phyloP scores from a whole-genome alignment of 83 land plant genomes.

The Picea engelmannii region DNA sequence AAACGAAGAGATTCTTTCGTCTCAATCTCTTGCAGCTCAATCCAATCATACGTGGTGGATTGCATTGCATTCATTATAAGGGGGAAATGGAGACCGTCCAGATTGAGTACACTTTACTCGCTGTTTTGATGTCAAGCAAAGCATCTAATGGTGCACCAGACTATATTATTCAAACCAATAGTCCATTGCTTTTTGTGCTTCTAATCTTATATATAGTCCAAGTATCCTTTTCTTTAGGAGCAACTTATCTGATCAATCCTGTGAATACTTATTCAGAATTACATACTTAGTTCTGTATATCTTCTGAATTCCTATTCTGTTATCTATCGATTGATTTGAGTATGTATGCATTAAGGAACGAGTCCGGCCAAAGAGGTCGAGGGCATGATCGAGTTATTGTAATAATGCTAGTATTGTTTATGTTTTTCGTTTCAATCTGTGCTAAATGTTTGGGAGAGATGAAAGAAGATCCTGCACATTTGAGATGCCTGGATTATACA shows the following conservation, averaged over 20 bases:
- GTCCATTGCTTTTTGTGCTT: not conserved
- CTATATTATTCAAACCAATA: not conserved
- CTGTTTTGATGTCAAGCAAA: not conserved
- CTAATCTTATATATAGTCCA: conserved; percentile 1
- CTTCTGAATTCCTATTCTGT: not conserved
- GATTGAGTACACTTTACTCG: conserved; percentile 13
- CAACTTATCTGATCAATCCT: not conserved
- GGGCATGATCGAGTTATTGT: not conserved
- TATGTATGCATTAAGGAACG: not conserved
- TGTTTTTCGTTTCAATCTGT: not conserved
- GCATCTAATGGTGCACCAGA: conserved; percentile 5
- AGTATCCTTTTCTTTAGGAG: not conserved
- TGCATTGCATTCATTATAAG: not conserved
- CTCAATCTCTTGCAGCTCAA: conserved; percentile 19
- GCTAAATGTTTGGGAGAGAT: not conserved
- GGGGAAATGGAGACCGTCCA: not conserved
- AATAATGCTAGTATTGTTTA: not conserved
- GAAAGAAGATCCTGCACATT: no score
- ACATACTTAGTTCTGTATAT: not conserved
- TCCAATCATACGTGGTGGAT: conserved; percentile 6
- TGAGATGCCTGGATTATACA: no score
- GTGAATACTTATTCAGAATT: not conserved
- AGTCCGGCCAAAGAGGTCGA: not conserved
- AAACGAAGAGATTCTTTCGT: no score
- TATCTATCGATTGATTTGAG: not conserved